Evolutionary conservation across 306 rosid species (phyloP), one percentile per base, ranked within the genome.

Genomic region (Gynostemma pentaphyllum): DNA sequence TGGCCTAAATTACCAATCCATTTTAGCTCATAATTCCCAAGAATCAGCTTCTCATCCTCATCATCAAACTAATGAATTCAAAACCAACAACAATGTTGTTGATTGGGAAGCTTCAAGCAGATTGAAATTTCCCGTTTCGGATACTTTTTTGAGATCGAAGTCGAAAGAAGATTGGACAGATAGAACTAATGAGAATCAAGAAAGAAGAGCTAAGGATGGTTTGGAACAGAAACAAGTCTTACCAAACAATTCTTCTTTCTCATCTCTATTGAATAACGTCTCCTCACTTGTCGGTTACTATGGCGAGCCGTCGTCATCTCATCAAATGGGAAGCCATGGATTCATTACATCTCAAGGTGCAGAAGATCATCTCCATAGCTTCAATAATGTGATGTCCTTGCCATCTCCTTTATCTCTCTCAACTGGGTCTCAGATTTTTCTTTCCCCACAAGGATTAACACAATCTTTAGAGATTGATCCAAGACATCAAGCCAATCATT

Each of bases 401-500:
- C 85, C 90, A 13, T 83, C 95, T 54, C 50, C 85, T 5, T 65
- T 78, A 80, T 75, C 95, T 66, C 72, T 87, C 47, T 78, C 90
- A 49, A 78, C 87, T 37, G 83, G 85, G 70, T 69, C 88, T 73
- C 86, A 81, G 27, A 71, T 73, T 41, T 72, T 81, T 69, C 42
- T 74, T 0, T 65, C 77, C 62, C 77, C 89, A 48, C 67, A 68
- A 23, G 79, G 81, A 47, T 69, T 75, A 34, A 78, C 79, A 23
- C 85, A 76, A 19, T 34, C 79, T 28, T 65, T 70, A 70, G 83
- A 81, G 49, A 78, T 78, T 64, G 85, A 80, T 55, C 74, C 70
- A 9, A 79, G 83, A 72, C 83, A 79, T 75, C 47, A 76, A 64
- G n/a, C n/a, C 12, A 29, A 30, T 72, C 81, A 82, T 40, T 53